Conservation (phyloP, 2,329 filamentous ascomycete genomes). For the Paraconiothyrium sp. region DNA sequence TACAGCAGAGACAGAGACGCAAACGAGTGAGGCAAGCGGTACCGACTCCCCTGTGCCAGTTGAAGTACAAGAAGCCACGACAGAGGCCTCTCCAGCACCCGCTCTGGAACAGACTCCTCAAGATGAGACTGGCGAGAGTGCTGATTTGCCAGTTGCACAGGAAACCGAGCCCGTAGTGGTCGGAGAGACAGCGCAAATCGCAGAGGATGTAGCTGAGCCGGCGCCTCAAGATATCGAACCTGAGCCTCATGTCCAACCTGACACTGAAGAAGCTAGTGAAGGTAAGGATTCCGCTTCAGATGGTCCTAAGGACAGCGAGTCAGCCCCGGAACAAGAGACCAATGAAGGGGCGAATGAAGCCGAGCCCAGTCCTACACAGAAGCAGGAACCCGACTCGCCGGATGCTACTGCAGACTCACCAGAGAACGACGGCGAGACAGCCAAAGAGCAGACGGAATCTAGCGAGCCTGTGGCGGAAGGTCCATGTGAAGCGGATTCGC, state of each 20-base stretch:
- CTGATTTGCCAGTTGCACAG: not conserved
- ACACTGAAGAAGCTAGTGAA: not conserved
- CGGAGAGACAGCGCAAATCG: not conserved
- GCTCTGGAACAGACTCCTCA: not conserved
- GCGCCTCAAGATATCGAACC: not conserved
- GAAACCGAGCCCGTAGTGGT: no score
- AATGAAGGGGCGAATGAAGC: not conserved
- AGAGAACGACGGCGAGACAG: not conserved
- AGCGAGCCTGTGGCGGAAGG: not conserved
- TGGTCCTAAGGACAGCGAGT: not conserved
- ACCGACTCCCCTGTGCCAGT: not conserved
- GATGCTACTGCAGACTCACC: not conserved
- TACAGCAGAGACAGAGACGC: not conserved
- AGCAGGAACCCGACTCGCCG: not conserved
- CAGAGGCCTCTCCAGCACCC: not conserved
- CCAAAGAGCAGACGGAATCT: not conserved
- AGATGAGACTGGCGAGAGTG: not conserved
- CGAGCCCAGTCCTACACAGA: not conserved
- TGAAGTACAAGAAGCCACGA: not conserved
- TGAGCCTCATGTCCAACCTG: not conserved
- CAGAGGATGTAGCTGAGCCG: not conserved
- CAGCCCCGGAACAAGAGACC: not conserved
- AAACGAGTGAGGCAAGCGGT: not conserved
- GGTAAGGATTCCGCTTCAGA: not conserved
- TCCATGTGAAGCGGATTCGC: not conserved